Evolutionary conservation across 345 rosid genomes (phyloP).

Genomic region (Melaleuca alternifolia): DNA sequence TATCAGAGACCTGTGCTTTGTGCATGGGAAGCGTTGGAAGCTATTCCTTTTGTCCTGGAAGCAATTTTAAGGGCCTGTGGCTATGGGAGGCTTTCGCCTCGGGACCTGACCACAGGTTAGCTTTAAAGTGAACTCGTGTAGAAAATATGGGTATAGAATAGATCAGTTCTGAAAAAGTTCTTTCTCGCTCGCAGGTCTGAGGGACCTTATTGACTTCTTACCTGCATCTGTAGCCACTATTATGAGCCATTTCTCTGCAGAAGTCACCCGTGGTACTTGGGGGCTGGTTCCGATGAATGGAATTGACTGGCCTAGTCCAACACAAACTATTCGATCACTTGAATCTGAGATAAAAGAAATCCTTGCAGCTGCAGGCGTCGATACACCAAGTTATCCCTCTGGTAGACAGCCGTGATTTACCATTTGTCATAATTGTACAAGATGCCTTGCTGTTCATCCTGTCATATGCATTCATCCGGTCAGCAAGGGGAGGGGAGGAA

Average conservation of each 20-base stretch:
- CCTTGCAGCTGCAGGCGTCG: constrained; percentile 45
- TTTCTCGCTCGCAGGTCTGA: constrained; percentile 28
- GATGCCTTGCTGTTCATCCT: background rate
- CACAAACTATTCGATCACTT: constrained; percentile 26
- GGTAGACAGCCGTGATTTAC: constrained; percentile 19
- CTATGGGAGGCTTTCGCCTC: constrained; percentile 53
- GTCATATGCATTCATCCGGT: background rate
- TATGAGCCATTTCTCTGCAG: constrained; percentile 52
- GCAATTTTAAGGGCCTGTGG: constrained; percentile 67
- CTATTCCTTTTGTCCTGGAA: constrained; percentile 48
- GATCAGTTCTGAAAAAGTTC: background rate
- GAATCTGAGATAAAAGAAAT: constrained; percentile 46
- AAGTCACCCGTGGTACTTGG: constrained; percentile 56
- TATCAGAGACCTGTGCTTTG: constrained; percentile 40
- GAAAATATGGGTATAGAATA: background rate
- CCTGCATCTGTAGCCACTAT: constrained; percentile 53
- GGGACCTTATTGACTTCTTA: constrained; percentile 54
- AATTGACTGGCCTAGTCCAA: constrained; percentile 72
- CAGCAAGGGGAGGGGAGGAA: background rate
- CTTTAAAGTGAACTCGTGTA: background rate
- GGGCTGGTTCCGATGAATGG: constrained; percentile 66
- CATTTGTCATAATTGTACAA: background rate
- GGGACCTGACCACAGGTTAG: constrained; percentile 51
- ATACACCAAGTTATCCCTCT: constrained; percentile 21
- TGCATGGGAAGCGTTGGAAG: constrained; percentile 71